Evolutionary conservation across 1,284 basidiomycete species (phyloP).

Genomic region (Apiotrichum domesticum): DNA sequence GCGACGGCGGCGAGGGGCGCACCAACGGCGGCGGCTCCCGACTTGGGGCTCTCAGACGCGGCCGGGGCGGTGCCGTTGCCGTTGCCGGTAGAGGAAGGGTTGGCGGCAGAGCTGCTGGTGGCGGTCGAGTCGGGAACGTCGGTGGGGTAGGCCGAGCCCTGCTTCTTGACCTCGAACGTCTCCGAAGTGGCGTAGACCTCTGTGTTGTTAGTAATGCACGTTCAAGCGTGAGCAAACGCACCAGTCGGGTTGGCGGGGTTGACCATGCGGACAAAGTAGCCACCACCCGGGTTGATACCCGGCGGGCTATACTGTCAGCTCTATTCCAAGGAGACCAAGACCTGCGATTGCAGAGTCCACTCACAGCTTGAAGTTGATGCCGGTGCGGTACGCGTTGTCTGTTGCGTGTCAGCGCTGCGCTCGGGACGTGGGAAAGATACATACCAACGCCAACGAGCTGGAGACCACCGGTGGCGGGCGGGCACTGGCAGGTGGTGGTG

Average conservation of each 20-base stretch:
- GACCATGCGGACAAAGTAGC: slow-evolving; percentile 58
- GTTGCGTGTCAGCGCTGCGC: no score
- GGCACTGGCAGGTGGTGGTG: no score
- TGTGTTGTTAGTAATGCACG: slow-evolving; percentile 1
- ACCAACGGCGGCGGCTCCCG: background rate
- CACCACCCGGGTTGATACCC: slow-evolving; percentile 22
- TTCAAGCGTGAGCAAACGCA: slow-evolving; percentile 34
- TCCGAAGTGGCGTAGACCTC: slow-evolving; percentile 60
- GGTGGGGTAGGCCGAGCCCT: slow-evolving; percentile 57
- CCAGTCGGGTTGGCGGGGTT: slow-evolving; percentile 57
- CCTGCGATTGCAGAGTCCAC: background rate
- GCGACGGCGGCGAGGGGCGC: slow-evolving; percentile 5
- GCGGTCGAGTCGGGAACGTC: background rate
- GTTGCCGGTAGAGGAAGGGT: background rate
- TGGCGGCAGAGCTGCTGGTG: background rate
- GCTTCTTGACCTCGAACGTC: slow-evolving; percentile 61
- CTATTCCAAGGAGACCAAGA: no score
- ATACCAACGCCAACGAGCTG: no score
- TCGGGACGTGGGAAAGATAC: no score
- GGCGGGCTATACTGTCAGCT: background rate
- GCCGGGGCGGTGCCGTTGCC: background rate
- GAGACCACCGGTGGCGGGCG: no score
- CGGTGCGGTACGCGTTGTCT: background rate
- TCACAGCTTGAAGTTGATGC: background rate
- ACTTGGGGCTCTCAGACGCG: background rate